phyloP scores from a whole-genome alignment of 192 early-diverging fungal genomes.

The Rhizoclosmatium sp. region DNA sequence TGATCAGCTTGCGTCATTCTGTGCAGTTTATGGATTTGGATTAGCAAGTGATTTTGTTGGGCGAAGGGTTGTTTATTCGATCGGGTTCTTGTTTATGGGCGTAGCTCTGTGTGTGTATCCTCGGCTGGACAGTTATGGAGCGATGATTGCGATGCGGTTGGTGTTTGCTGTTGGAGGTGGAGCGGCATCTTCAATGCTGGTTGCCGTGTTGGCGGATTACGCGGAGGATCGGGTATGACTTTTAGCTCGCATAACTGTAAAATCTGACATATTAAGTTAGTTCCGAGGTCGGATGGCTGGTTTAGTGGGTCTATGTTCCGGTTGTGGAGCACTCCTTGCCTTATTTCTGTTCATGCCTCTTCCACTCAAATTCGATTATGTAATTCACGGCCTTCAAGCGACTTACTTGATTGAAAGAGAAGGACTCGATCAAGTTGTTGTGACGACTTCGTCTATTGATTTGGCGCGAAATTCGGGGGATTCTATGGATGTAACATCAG shows the following conservation, averaged over 20 bases:
- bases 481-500: too few relatives aligned
- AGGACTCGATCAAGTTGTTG: too few relatives aligned
- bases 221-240: constrained; percentile 49
- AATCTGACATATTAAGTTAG: constrained; percentile 11
- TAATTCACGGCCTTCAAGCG: constrained; percentile 39
- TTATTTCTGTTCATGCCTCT: constrained; percentile 60
- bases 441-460: too few relatives aligned
- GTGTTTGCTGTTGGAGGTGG: constrained; percentile 76
- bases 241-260: not conserved
- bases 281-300: constrained; percentile 57
- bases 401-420: constrained; percentile 40
- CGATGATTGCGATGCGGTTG: constrained; percentile 64
- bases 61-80: constrained; percentile 59
- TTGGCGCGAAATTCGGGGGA: too few relatives aligned
- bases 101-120: constrained; percentile 60
- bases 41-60: constrained; percentile 66
- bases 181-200: constrained; percentile 71
- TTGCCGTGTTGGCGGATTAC: constrained; percentile 69
- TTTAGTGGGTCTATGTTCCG: constrained; percentile 66
- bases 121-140: constrained; percentile 63
- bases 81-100: constrained; percentile 61
- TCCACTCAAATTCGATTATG: constrained; percentile 49
- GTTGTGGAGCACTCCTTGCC: constrained; percentile 66
- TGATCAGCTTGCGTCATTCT: constrained; percentile 67
- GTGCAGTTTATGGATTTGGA: constrained; percentile 66